Percentiles rank a stretch among this genome's conserved stretches.
Evolutionary conservation across 176 grass and related monocot species (phyloP).

Genomic region (Saccharum officinarum): DNA sequence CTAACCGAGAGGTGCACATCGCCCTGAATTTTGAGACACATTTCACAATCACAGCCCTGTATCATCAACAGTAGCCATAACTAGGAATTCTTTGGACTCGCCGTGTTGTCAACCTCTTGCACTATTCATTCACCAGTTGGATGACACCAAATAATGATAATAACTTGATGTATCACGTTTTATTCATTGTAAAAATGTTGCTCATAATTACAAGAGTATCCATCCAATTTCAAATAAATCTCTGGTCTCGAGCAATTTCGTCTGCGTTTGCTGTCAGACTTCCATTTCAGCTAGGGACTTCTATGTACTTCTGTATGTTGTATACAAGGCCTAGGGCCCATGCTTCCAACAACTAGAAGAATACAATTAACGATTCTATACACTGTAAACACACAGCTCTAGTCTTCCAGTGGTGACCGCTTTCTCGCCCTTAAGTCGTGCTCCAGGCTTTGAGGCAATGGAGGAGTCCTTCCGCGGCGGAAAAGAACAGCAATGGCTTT

Average conservation of each 20-base stretch:
- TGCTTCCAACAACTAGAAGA: constrained; percentile 46
- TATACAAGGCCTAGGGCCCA: constrained; percentile 41
- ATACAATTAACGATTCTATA: constrained; percentile 35
- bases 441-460: constrained; percentile 74
- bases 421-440: constrained; percentile 73
- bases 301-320: constrained; percentile 28
- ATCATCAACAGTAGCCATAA: neutral
- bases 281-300: constrained; percentile 12
- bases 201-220: constrained; percentile 31
- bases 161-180: constrained; percentile 29
- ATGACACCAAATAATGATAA: neutral
- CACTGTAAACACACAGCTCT: constrained; percentile 26
- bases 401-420: constrained; percentile 83
- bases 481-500: constrained; percentile 89
- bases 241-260: constrained; percentile 6
- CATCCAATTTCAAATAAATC: constrained; percentile 18
- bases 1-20: constrained; percentile 39
- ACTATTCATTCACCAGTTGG: neutral
- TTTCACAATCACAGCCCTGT: neutral
- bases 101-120: neutral
- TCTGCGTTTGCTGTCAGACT: constrained; percentile 14
- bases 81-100: constrained; percentile 6
- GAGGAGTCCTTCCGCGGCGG: constrained; percentile 65
- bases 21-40: neutral
- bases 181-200: constrained; percentile 39